These are phyloP conservation scores for Xanthoconium stramineum DNA, from an alignment of 768 basidiomycete genomes.

Conservation along the genomic window DNA sequence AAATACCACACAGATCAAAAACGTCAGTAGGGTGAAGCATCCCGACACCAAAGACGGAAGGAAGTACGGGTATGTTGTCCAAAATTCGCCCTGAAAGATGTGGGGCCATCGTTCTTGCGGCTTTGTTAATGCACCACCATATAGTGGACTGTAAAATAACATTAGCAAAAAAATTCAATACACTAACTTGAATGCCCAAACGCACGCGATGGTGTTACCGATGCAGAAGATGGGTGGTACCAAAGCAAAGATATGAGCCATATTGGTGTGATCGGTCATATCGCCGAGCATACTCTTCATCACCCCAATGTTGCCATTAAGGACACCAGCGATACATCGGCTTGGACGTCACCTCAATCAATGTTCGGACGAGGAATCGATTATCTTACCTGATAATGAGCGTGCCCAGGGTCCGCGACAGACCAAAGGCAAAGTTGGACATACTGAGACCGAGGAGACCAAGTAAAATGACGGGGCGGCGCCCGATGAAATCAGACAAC, in stretches of 20 bases:
- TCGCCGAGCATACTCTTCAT: neutral
- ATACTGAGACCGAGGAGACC: constrained; percentile 50
- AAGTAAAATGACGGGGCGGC: constrained; percentile 55
- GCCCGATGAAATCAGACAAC: constrained; percentile 55
- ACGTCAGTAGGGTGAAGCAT: constrained; percentile 7
- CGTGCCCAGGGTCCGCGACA: constrained; percentile 53
- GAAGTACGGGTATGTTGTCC: constrained; percentile 36
- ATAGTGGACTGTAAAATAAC: constrained; percentile 43
- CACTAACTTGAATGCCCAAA: neutral
- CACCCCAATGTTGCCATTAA: constrained; percentile 48
- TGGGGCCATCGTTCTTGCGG: constrained; percentile 55
- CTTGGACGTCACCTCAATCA: constrained; percentile 16
- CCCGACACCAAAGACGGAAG: constrained; percentile 31
- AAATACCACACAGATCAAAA: constrained; percentile 18
- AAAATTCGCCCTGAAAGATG: constrained; percentile 41
- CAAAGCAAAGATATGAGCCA: neutral
- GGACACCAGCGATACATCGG: constrained; percentile 34
- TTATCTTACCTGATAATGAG: constrained; percentile 50
- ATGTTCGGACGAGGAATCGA: neutral
- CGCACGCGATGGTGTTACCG: neutral
- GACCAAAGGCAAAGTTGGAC: constrained; percentile 59
- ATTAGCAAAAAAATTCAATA: neutral
- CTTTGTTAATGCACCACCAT: constrained; percentile 53
- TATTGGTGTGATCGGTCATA: neutral
- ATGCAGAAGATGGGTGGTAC: neutral